A percentile compares a stretch with the other conserved stretches of the same genome.
These are phyloP conservation scores for Aureobasidium namibiae DNA, from an alignment of 2,329 filamentous ascomycete species.

Conservation along the genomic window DNA sequence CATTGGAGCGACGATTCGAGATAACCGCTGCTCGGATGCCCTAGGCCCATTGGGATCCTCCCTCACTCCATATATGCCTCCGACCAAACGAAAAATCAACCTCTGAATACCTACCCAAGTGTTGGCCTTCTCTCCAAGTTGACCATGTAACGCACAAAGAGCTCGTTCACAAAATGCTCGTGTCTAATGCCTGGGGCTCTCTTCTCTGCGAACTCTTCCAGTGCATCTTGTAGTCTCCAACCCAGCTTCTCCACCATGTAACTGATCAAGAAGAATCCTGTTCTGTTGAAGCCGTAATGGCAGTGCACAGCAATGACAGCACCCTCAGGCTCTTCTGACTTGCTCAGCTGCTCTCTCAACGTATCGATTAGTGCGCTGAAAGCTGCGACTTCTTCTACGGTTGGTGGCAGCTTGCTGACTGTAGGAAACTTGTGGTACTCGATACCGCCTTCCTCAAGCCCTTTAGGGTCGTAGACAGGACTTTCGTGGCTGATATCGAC, in stretches of 20 bases:
- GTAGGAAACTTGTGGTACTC: slow-evolving; percentile 74
- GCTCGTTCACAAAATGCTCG: slow-evolving; percentile 74
- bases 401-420: slow-evolving; percentile 81
- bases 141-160: slow-evolving; percentile 68
- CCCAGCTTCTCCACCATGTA: slow-evolving; percentile 80
- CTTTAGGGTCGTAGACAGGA: slow-evolving; percentile 73
- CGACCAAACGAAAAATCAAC: neutral
- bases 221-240: slow-evolving; percentile 64
- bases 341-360: slow-evolving; percentile 22
- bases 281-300: slow-evolving; percentile 93
- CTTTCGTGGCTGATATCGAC: slow-evolving; percentile 88
- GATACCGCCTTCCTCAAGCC: slow-evolving; percentile 37
- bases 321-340: slow-evolving; percentile 33
- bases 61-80: neutral
- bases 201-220: slow-evolving; percentile 65
- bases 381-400: slow-evolving; percentile 48
- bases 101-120: neutral
- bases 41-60: too few species aligned
- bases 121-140: slow-evolving; percentile 33
- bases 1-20: too few species aligned
- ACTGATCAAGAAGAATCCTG: slow-evolving; percentile 81
- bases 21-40: too few species aligned
- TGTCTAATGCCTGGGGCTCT: slow-evolving; percentile 81
- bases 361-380: slow-evolving; percentile 53
- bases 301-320: slow-evolving; percentile 72